A percentile compares a stretch with the other conserved stretches of the same genome.
Evolutionary conservation across 1,284 basidiomycete genomes (phyloP).

Genomic region (Sporisorium graminicola): DNA sequence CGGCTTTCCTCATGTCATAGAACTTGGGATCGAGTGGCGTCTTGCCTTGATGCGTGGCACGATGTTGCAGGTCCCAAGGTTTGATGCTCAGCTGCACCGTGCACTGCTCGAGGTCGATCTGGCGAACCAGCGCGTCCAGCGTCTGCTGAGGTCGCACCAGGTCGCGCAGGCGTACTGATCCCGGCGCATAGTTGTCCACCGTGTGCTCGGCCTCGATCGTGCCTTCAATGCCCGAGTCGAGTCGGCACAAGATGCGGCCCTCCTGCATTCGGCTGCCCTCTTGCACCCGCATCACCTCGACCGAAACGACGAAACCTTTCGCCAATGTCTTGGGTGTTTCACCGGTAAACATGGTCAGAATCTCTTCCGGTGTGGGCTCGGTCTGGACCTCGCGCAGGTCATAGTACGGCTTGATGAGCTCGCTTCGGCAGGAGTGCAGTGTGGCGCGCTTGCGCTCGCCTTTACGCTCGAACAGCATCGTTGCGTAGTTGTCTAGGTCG

Average conservation of each 20-base stretch:
- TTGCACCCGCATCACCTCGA: conserved; percentile 76
- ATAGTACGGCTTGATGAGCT: conserved; percentile 86
- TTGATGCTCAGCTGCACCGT: conserved; percentile 83
- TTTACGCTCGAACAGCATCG: conserved; percentile 76
- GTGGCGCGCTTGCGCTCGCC: conserved; percentile 75
- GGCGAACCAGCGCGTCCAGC: conserved; percentile 83
- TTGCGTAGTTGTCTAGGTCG: conserved; percentile 95
- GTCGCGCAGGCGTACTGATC: conserved; percentile 52
- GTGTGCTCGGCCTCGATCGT: conserved; percentile 61
- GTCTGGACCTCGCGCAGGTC: conserved; percentile 82
- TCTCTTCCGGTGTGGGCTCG: conserved; percentile 80
- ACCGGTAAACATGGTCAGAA: conserved; percentile 94
- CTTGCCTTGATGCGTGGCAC: conserved; percentile 77
- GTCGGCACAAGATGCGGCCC: conserved; percentile 75
- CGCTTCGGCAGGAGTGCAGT: conserved; percentile 80
- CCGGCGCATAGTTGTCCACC: conserved; percentile 53
- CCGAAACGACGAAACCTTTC: conserved; percentile 86
- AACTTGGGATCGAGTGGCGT: conserved; percentile 76
- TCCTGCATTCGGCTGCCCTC: conserved; percentile 45
- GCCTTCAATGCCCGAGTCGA: conserved; percentile 85
- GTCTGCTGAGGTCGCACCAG: conserved; percentile 76
- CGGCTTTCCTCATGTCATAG: conserved; percentile 79
- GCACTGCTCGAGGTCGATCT: conserved; percentile 78
- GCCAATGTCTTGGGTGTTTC: conserved; percentile 86
- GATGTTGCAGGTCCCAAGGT: conserved; percentile 77